Conservation (phyloP, 306 rosid genomes). For the Delonix regia region DNA sequence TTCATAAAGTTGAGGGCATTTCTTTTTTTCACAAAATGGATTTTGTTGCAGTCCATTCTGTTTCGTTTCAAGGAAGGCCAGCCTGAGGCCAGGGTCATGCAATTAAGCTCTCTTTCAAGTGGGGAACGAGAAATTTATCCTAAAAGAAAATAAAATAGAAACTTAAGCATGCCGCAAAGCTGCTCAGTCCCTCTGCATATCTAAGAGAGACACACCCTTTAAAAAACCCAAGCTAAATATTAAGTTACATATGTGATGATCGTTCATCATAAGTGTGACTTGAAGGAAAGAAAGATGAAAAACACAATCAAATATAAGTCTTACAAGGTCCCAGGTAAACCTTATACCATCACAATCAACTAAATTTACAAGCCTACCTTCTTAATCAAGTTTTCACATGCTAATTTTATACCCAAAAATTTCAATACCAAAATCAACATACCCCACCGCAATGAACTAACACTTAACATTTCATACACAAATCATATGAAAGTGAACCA, state of each 20-base stretch:
- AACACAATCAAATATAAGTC: not conserved
- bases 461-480: not conserved
- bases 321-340: not conserved
- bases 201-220: not conserved
- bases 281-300: conserved; percentile 20
- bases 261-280: conserved; percentile 16
- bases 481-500: not conserved
- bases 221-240: not conserved
- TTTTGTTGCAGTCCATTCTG: no score
- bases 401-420: not conserved
- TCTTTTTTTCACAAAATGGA: no score
- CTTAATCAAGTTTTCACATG: conserved; percentile 8
- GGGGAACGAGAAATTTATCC: no score
- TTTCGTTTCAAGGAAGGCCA: no score
- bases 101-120: no score
- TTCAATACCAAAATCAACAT: conserved; percentile 12
- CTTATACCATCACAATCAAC: conserved; percentile 8
- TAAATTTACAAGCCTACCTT: not conserved
- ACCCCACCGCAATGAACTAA: not conserved
- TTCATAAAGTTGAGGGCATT: no score
- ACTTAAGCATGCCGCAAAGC: not conserved
- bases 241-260: conserved; percentile 2
- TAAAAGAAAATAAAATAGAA: no score
- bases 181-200: not conserved
- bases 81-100: no score